phyloP scores from a whole-genome alignment of 2,329 filamentous ascomycete species.

The Pseudocercospora fijiensis region DNA sequence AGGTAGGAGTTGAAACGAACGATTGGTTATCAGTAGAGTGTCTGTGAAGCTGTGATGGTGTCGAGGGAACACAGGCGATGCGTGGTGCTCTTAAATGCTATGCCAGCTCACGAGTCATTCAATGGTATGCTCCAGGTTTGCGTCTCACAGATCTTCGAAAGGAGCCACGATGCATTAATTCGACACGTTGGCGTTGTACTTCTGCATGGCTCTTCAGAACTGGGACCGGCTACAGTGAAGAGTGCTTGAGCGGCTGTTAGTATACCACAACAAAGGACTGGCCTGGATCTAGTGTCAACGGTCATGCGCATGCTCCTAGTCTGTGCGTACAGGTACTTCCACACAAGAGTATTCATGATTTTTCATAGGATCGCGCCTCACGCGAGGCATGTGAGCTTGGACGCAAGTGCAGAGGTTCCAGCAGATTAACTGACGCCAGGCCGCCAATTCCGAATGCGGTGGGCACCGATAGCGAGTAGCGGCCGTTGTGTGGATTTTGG shows the following conservation, averaged over 20 bases:
- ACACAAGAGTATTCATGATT: neutral
- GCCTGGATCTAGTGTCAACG: slow-evolving; percentile 1
- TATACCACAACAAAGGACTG: slow-evolving; percentile 4
- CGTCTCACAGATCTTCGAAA: slow-evolving; percentile 3
- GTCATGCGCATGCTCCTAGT: slow-evolving; percentile 3
- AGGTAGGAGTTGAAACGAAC: neutral
- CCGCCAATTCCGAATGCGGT: neutral
- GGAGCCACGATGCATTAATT: slow-evolving; percentile 8
- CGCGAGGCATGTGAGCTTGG: neutral
- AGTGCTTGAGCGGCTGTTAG: slow-evolving; percentile 4
- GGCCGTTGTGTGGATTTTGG: neutral
- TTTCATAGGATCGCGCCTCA: slow-evolving; percentile 2
- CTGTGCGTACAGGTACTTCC: neutral
- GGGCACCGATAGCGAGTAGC: neutral
- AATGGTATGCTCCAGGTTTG: neutral
- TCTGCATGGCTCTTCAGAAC: slow-evolving; percentile 3
- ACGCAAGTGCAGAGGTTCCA: neutral
- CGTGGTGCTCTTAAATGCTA: slow-evolving; percentile 6
- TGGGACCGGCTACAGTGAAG: neutral
- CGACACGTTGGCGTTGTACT: neutral
- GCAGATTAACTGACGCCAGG: neutral
- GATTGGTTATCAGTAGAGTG: neutral
- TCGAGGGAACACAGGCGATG: slow-evolving; percentile 5
- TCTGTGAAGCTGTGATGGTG: neutral
- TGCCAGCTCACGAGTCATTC: neutral